Evolutionary conservation across 1,284 basidiomycete genomes (phyloP).

Genomic region (Cryptococcus sp.): DNA sequence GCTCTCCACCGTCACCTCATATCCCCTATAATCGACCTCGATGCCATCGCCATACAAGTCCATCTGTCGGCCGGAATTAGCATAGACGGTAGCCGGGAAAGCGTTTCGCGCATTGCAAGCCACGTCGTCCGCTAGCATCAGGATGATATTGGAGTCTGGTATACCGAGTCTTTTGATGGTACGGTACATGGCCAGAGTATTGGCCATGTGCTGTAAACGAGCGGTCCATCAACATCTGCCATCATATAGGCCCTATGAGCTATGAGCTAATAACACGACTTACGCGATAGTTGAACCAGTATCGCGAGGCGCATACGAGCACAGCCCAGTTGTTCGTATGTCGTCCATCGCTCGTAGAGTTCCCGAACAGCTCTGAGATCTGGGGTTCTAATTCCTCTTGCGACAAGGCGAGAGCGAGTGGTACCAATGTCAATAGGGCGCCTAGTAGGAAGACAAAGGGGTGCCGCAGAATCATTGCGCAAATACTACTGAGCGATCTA

Average conservation of each 20-base stretch:
- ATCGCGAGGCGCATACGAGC: conserved; percentile 87
- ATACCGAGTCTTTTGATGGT: conserved; percentile 97
- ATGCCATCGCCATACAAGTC: conserved; percentile 96
- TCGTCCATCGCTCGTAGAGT: conserved; percentile 15
- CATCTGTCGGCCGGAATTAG: conserved; percentile 71
- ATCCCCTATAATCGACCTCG: conserved; percentile 96
- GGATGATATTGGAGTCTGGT: conserved; percentile 96
- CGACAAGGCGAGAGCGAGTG: background rate
- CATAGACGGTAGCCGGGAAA: conserved; percentile 88
- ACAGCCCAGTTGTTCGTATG: conserved; percentile 99
- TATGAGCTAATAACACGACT: conserved; percentile 38
- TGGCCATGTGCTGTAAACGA: conserved; percentile 82
- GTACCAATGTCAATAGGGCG: background rate
- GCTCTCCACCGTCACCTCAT: conserved; percentile 96
- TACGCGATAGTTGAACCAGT: conserved; percentile 99
- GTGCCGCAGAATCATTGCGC: background rate
- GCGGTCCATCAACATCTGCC: background rate
- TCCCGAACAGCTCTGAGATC: conserved; percentile 23
- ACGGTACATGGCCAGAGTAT: conserved; percentile 97
- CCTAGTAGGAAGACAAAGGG: background rate
- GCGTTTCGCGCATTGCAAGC: conserved; percentile 92
- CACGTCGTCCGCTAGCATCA: conserved; percentile 97
- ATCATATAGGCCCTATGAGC: no score
- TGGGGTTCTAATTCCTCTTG: conserved; percentile 20
- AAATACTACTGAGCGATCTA: no score